Conservation (phyloP, 1,284 basidiomycete species). For the Leccinum discolor region DNA sequence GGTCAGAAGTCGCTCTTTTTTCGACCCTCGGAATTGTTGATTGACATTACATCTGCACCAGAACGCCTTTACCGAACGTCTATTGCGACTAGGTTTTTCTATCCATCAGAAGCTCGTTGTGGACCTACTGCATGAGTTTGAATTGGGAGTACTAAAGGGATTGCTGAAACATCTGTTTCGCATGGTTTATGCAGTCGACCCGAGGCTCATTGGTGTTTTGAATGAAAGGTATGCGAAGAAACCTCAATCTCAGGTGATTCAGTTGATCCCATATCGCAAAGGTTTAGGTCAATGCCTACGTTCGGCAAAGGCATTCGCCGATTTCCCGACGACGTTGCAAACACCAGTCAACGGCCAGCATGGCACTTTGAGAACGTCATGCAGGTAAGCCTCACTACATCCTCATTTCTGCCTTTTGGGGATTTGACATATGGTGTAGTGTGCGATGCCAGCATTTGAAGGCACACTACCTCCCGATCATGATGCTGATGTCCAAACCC, state of each 20-base stretch:
- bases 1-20: too few species aligned
- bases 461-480: background rate
- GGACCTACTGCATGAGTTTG: slow-evolving; percentile 13
- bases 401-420: background rate
- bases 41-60: background rate
- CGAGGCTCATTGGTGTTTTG: background rate
- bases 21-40: too few species aligned
- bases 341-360: background rate
- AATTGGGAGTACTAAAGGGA: slow-evolving; percentile 7
- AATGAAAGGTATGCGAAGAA: background rate
- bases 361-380: background rate
- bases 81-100: background rate
- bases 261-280: background rate
- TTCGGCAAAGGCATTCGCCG: background rate
- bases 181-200: background rate
- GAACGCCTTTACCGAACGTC: background rate
- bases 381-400: background rate
- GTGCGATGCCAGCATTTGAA: background rate
- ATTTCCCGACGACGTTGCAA: slow-evolving; percentile 4
- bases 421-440: background rate
- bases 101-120: background rate
- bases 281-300: background rate
- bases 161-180: slow-evolving; percentile 11
- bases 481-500: background rate
- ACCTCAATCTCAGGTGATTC: background rate